Evolutionary conservation across 805 yeast genomes (phyloP), one percentile per base, ranked within the genome.

Genomic region (Kluyveromyces starmeri): DNA sequence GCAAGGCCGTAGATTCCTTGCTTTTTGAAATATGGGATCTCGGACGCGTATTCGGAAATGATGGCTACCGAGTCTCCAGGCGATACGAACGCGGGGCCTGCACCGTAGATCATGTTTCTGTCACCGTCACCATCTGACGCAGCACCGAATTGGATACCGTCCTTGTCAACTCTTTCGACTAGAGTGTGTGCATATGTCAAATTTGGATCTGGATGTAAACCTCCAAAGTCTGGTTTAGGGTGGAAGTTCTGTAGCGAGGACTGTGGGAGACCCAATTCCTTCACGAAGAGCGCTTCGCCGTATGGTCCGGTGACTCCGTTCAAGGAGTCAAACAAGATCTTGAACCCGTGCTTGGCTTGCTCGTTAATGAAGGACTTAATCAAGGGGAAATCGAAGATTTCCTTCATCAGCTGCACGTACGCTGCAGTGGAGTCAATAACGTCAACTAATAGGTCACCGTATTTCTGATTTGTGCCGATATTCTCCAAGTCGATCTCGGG

Each of bases 101-200:
- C 85, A 40, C 98, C 98, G 59, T 92, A 92, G 52, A 89, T 89
- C 98, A 89, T 89, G 60, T 89, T 89, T 65, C 98, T 77, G 58
- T 89, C 98, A 59, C 98, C 98, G 51, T 89, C 98, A 60, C 98
- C 98, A 56, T 85, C 98, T n/a, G 95, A 82, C 7, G 97, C 97
- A 24, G 97, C 97, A 44, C 98, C 98, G 57, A 89, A 89, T 6
- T 89, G 83, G 45, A 88, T 83, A 39, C 75, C 64, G 39, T 82
- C 82, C 14, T 60, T 54, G 53, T 92, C 96, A n/a, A 89, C 98
- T 44, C 71, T 71, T 21, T 74, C 80, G 14, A 89, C 98, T 43
- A 89, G 68, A 13, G 95, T 76, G 40, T 71, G 74, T 8, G 97
- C 98, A 55, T 92, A 89, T 10, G 96, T 88, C 59, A 89, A 71